Evolutionary conservation across 176 grass and related monocot species (phyloP).

Genomic region (Metroxylon sagu): DNA sequence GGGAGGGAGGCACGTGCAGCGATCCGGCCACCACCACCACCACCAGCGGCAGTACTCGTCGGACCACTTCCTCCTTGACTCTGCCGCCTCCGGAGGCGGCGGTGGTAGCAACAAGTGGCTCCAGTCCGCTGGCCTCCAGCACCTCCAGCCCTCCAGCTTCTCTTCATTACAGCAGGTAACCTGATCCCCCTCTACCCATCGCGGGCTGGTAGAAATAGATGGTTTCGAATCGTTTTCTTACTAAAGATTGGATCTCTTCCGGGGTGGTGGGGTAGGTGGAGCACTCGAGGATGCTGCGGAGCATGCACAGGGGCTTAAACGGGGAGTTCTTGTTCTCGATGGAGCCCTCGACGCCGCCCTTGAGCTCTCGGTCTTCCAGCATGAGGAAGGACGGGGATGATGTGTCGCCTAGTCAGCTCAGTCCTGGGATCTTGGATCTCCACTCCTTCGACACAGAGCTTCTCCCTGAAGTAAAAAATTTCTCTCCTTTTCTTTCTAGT

Average conservation of each 20-base stretch:
- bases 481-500: background rate
- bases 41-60: slow-evolving; percentile 8
- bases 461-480: slow-evolving; percentile 28
- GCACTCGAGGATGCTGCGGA: slow-evolving; percentile 28
- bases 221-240: too few relatives aligned
- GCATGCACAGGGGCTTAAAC: slow-evolving; percentile 5
- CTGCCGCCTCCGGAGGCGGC: background rate
- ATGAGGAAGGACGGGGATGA: slow-evolving; percentile 9
- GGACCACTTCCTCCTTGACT: slow-evolving; percentile 8
- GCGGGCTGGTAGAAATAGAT: too few relatives aligned
- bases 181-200: background rate
- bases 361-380: slow-evolving; percentile 9
- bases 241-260: too few relatives aligned
- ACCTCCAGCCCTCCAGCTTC: too few relatives aligned
- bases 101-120: too few relatives aligned
- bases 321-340: slow-evolving; percentile 5
- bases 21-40: background rate
- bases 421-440: slow-evolving; percentile 46
- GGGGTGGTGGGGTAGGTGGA: slow-evolving; percentile 21
- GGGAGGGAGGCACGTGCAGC: background rate
- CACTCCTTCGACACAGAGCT: slow-evolving; percentile 47
- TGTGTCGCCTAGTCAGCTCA: slow-evolving; percentile 18
- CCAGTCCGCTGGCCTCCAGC: too few relatives aligned
- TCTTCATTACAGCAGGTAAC: background rate
- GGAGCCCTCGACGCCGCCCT: slow-evolving; percentile 18